Conservation (phyloP, 768 basidiomycete genomes). For the Boletus tomentosulus region DNA sequence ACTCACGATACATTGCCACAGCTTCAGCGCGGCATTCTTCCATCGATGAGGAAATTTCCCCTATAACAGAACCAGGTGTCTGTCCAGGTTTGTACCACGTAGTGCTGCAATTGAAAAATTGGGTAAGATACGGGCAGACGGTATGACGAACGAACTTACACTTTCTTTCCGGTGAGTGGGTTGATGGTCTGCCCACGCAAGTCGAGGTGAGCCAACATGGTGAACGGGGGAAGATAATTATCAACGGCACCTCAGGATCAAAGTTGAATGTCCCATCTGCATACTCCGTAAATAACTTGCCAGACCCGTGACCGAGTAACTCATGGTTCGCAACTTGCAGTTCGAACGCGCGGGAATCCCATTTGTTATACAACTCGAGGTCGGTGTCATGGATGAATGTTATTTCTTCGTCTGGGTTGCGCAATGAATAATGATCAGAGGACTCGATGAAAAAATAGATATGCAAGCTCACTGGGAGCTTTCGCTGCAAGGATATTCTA, state of each 20-base stretch:
- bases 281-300: constrained; percentile 77
- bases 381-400: constrained; percentile 85
- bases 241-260: constrained; percentile 55
- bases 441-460: background rate
- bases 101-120: constrained; percentile 37
- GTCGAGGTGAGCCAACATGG: background rate
- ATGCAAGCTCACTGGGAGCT: constrained; percentile 55
- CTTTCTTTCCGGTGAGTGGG: constrained; percentile 71
- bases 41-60: constrained; percentile 86
- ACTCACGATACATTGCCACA: constrained; percentile 74
- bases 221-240: background rate
- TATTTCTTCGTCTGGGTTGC: constrained; percentile 59
- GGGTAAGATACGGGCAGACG: background rate
- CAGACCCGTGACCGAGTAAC: constrained; percentile 80
- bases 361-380: constrained; percentile 64
- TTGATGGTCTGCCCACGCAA: constrained; percentile 60
- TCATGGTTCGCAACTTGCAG: constrained; percentile 91
- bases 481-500: constrained; percentile 87
- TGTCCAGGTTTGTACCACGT: constrained; percentile 91
- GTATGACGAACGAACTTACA: constrained; percentile 40
- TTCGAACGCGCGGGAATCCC: constrained; percentile 78
- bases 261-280: constrained; percentile 80
- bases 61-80: constrained; percentile 76
- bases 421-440: background rate
- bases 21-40: constrained; percentile 93